Conservation (phyloP, 2,329 filamentous ascomycete species). For the Gaeumannomyces sp. region DNA sequence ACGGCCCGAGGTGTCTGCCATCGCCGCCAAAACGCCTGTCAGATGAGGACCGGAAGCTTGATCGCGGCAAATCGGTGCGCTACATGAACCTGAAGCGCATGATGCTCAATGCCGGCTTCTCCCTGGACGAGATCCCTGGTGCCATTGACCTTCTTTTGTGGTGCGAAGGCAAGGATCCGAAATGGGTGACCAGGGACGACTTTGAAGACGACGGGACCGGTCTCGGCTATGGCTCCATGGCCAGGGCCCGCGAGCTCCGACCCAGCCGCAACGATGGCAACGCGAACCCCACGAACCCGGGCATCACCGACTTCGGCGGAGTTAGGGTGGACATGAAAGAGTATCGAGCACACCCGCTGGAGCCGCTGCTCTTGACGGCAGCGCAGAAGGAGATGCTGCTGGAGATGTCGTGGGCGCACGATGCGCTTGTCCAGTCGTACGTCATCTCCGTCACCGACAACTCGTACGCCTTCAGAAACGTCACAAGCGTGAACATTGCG, state of each 20-base stretch:
- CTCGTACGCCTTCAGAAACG: constrained; percentile 40
- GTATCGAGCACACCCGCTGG: background rate
- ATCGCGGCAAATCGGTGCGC: background rate
- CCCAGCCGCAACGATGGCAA: background rate
- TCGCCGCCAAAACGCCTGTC: background rate
- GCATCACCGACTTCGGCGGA: background rate
- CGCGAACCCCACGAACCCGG: background rate
- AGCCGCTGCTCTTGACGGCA: constrained; percentile 19
- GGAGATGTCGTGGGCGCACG: constrained; percentile 63
- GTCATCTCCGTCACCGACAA: constrained; percentile 60
- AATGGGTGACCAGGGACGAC: background rate
- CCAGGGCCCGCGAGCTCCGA: background rate
- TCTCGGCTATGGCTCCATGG: background rate
- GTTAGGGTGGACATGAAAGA: background rate
- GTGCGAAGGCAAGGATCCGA: constrained; percentile 7
- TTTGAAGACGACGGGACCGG: background rate
- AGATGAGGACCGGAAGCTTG: background rate
- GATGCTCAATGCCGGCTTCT: constrained; percentile 11
- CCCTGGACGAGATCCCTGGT: background rate
- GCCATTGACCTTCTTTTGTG: constrained; percentile 10
- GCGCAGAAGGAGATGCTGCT: constrained; percentile 64
- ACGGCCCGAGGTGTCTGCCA: constrained; percentile 8
- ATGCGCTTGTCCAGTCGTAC: constrained; percentile 62
- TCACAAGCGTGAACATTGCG: constrained; percentile 57
- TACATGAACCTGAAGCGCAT: constrained; percentile 10